phyloP scores from a whole-genome alignment of 177 flowering plant genomes.

The Telopea speciosissima region DNA sequence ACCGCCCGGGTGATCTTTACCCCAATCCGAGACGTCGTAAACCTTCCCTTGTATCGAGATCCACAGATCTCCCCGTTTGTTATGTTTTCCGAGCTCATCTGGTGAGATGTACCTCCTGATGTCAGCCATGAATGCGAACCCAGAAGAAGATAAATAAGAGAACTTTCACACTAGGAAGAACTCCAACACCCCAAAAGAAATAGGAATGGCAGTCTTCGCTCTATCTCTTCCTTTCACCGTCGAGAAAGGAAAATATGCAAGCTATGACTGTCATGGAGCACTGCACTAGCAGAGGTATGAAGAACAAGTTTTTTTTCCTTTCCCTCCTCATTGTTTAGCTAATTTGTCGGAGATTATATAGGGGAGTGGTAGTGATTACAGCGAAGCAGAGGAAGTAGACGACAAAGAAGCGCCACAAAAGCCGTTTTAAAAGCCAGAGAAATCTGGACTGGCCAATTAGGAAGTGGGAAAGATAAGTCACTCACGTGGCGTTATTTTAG shows the following conservation, averaged over 20 bases:
- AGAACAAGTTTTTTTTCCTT: no score
- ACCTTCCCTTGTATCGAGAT: conserved; percentile 82
- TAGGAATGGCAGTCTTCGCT: background rate
- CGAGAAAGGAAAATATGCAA: background rate
- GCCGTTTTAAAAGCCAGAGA: no score
- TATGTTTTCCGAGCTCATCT: conserved; percentile 54
- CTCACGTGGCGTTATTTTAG: no score
- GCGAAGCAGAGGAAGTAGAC: no score
- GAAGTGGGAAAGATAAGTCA: no score
- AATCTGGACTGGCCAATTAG: no score
- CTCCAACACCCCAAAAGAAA: background rate
- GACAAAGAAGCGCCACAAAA: no score
- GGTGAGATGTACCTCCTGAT: conserved; percentile 48
- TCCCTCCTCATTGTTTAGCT: no score
- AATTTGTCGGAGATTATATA: no score
- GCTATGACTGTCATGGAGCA: no score
- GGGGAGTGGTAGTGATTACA: no score
- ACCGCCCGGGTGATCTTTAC: conserved; percentile 77
- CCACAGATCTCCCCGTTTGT: conserved; percentile 71
- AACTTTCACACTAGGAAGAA: background rate
- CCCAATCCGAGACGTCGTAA: conserved; percentile 76
- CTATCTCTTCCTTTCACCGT: background rate
- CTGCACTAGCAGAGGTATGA: no score
- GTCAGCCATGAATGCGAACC: conserved; percentile 21
- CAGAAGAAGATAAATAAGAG: background rate